phyloP scores from a whole-genome alignment of 192 early-diverging fungal species.

The Dispira simplex region DNA sequence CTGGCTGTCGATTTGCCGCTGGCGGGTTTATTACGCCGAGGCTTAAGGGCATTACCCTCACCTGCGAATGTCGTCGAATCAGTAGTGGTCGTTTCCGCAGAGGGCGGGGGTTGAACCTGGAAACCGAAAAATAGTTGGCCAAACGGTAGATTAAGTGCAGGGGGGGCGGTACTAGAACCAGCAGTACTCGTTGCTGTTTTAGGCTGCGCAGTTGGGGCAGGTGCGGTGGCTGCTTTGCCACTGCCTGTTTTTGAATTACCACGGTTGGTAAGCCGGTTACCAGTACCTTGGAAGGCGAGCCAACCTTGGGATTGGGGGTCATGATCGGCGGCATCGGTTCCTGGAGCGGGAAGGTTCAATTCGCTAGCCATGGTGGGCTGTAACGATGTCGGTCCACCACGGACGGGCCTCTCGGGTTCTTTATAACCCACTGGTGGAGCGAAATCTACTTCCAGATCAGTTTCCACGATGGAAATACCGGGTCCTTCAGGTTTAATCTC shows the following conservation, averaged over 20 bases:
- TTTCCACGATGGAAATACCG: constrained; percentile 91
- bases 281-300: constrained; percentile 1
- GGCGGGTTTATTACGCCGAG: neutral
- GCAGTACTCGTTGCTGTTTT: neutral
- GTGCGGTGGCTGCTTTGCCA: no score
- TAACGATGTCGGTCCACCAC: no score
- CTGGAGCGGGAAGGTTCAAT: neutral
- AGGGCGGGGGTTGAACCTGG: neutral
- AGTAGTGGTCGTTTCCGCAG: neutral
- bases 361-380: constrained; percentile 11
- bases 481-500: constrained; percentile 67
- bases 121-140: constrained; percentile 9
- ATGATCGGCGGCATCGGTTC: neutral
- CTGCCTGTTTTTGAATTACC: no score
- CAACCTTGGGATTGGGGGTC: neutral
- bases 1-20: no score
- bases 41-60: neutral
- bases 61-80: neutral
- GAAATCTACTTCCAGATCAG: constrained; percentile 96
- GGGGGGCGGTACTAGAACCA: neutral
- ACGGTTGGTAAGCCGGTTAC: neutral
- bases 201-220: neutral
- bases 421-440: constrained; percentile 91
- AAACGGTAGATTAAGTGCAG: constrained; percentile 5
- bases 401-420: constrained; percentile 39